Evolutionary conservation across 805 yeast species (phyloP), one percentile per base, ranked within the genome.

Genomic region (Peterozyma toletana): DNA sequence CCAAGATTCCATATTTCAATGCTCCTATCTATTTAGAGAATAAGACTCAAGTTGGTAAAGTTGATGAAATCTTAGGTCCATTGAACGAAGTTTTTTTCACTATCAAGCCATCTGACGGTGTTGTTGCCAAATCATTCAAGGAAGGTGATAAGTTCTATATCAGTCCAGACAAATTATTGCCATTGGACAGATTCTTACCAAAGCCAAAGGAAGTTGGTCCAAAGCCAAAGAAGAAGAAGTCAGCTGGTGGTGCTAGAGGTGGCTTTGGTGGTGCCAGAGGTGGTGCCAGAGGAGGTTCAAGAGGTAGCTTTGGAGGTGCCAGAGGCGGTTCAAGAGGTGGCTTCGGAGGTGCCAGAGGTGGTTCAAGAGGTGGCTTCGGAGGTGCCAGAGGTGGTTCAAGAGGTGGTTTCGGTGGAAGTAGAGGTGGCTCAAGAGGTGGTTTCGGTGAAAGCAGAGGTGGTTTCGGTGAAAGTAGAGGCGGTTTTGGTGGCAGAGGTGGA

Each of bases 71-170:
- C 50, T 76, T 93, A 54, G 99, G 99, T 41, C 98, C 99, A 39
- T 70, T 93, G 62, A 93, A 93, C 63, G 99, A 93, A 68, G 97
- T 93, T n/a, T 91, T 77, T 63, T 93, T 93, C 77, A 93, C 99
- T 34, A 82, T 93, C 55, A 93, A 93, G 70, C 93, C 97, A 46
- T 74, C 86, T 42, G 99, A 93, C 62, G 99, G 99, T 60, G 93
- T 93, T 42, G 93, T 86, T 63, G 96, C 99, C 44, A 67, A 77
- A 33, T 86, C 96, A 42, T 93, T 93, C 77, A 88, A 88, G 67
- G 85, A 79, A 39, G 99, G 98, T 54, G 99, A 93, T 67, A 90
- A 90, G 69, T 91, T 93, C 64, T 93, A 69, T 72, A 93, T 93
- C 67, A 96, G 90, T 47, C 87, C 95, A 43, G 98, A 93, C 68